Evolutionary conservation across 305 asterid genomes (phyloP), one percentile per base, ranked within the genome.

Genomic region (Fraxinus sp.): DNA sequence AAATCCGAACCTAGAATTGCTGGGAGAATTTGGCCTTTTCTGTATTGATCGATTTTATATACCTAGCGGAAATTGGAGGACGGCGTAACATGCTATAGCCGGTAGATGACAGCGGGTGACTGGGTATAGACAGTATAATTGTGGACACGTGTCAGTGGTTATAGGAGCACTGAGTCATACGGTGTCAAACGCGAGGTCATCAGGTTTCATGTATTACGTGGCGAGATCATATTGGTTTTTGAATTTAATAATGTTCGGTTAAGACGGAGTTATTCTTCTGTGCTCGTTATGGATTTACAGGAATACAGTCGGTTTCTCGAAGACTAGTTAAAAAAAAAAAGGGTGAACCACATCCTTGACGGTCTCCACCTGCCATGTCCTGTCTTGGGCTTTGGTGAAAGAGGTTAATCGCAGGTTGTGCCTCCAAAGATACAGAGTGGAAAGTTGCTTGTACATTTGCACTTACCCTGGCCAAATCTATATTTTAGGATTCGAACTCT

Each of bases 61-160:
- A 91, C 86, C 90, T 88, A 89, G 94, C 93, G 92, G 91, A 89
- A 88, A 86, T 89, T 74, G 84, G 79, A 73, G 82, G 80, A 83
- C 78, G 87, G 84, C 64, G 79, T 83, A 44, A 91, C 97, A 86
- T 91, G 89, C 78, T 80, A 52, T 41, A 85, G 88, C 84, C 86
- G 86, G 94, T 90, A 79, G 36, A 33, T 68, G 75, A 55, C 82
- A 85, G 86, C 36, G 30, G 22, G 33, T 57, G 80, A 91, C 93
- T 41, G 90, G 87, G 46, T 76, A 76, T 79, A 79, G 86, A 73
- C 91, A 85, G 93, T 93, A 39, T 24, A 1, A 0, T 0, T 4
- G 7, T 0, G 46, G 84, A 87, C 90, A 86, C 91, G 92, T 88
- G 93, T 83, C 85, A 35, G 36, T 3, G 44, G 81, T 5, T 11